Evolutionary conservation across 2,329 filamentous ascomycete genomes (phyloP).

Genomic region (Davidsoniella virescens): DNA sequence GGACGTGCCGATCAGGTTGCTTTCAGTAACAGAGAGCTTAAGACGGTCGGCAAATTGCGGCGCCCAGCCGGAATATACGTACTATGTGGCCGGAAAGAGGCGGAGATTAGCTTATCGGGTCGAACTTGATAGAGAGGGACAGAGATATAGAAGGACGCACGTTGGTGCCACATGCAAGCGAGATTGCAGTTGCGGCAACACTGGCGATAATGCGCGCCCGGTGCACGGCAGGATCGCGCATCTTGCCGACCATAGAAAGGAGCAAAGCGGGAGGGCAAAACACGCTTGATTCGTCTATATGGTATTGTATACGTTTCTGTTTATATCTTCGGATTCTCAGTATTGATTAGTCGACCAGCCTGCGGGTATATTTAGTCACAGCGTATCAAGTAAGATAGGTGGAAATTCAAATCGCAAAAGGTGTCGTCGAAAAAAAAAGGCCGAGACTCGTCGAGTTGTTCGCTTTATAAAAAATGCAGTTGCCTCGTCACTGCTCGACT

Average conservation of each 20-base stretch:
- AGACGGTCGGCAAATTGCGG: constrained; percentile 84
- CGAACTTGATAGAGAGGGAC: not conserved
- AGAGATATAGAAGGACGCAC: constrained; percentile 31
- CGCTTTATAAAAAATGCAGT: no score
- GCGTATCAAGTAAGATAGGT: no score
- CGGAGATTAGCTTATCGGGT: not conserved
- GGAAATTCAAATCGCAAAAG: not conserved
- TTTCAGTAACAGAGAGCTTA: constrained; percentile 77
- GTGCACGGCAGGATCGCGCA: constrained; percentile 34
- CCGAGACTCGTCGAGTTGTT: no score
- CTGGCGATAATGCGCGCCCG: constrained; percentile 65
- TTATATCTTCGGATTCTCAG: not conserved
- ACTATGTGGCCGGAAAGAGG: constrained; percentile 34
- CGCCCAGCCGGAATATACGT: constrained; percentile 96
- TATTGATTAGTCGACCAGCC: not conserved
- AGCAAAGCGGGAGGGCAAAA: constrained; percentile 2
- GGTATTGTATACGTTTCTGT: not conserved
- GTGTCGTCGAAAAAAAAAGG: not conserved
- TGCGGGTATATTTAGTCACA: not conserved
- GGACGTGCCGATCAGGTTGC: constrained; percentile 73
- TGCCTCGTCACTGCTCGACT: no score
- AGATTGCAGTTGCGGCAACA: constrained; percentile 66
- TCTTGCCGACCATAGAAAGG: constrained; percentile 14
- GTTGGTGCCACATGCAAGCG: constrained; percentile 85
- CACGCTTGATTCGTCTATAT: not conserved